Evolutionary conservation across 768 basidiomycete genomes (phyloP).

Genomic region (Tylopilus felleus): DNA sequence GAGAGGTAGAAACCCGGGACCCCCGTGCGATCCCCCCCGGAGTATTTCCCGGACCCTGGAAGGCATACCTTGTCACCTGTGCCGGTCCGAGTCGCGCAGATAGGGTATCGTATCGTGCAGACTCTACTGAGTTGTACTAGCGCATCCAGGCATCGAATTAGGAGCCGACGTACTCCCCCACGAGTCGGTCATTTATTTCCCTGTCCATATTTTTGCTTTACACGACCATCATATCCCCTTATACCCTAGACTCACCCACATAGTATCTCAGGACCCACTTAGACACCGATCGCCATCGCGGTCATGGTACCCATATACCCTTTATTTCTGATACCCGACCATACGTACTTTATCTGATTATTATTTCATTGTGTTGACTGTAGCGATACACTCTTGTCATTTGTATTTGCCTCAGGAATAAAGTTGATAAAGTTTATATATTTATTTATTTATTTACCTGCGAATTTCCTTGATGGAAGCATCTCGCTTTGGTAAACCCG

Average conservation of each 20-base stretch:
- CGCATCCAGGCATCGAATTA: too few species aligned
- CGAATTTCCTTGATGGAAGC: not conserved
- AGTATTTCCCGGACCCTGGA: not conserved
- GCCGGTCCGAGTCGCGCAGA: not conserved
- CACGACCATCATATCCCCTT: too few species aligned
- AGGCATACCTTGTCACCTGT: slow-evolving; percentile 14
- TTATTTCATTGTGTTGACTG: slow-evolving; percentile 4
- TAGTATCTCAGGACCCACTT: not conserved
- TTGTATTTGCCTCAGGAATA: slow-evolving; percentile 9
- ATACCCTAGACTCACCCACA: not conserved
- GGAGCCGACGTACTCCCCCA: too few species aligned
- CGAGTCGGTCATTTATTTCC: too few species aligned
- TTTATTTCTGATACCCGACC: not conserved
- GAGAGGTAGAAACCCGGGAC: not conserved
- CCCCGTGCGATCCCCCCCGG: not conserved
- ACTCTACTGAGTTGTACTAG: too few species aligned
- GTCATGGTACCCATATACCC: not conserved
- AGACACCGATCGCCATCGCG: not conserved
- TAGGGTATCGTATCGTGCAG: slow-evolving; percentile 12
- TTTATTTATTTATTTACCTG: not conserved
- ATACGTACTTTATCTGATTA: slow-evolving; percentile 1
- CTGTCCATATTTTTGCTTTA: too few species aligned
- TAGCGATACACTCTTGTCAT: slow-evolving; percentile 14
- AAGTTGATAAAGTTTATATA: not conserved
- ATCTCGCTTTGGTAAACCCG: not conserved